Percentiles rank a stretch among this genome's conserved stretches.
Conservation (phyloP, 2,329 filamentous ascomycete species). For the Fusarium oxysporum region DNA sequence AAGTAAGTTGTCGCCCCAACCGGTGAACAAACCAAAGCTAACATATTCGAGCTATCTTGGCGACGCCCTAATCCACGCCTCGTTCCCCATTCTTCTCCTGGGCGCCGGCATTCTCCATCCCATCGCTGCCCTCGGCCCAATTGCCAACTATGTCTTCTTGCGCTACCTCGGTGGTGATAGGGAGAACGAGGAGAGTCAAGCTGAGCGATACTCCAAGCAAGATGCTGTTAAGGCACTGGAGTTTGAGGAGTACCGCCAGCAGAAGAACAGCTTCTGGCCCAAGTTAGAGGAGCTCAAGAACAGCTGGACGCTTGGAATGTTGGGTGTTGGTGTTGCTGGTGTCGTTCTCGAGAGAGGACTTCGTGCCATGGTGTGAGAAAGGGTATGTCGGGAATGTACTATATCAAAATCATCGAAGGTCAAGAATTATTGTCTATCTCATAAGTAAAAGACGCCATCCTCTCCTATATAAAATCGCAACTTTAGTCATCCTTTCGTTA, state of each 20-base stretch:
- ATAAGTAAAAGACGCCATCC: too few species aligned
- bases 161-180: slow-evolving; percentile 14
- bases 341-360: slow-evolving; percentile 8
- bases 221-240: neutral
- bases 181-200: slow-evolving; percentile 13
- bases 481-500: too few species aligned
- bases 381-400: neutral
- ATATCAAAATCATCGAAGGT: neutral
- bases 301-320: neutral
- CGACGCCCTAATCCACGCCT: neutral
- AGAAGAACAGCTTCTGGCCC: slow-evolving; percentile 28
- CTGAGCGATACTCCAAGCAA: slow-evolving; percentile 4
- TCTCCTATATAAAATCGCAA: too few species aligned
- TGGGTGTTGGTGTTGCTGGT: neutral
- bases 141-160: slow-evolving; percentile 19
- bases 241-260: neutral
- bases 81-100: slow-evolving; percentile 15
- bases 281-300: slow-evolving; percentile 1
- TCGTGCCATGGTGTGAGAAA: neutral
- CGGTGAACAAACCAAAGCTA: accelerated
- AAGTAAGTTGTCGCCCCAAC: neutral
- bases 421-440: neutral
- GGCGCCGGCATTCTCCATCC: slow-evolving; percentile 9
- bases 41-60: neutral
- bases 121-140: neutral